These are phyloP conservation scores for Paramecium tetraurelia DNA, from an alignment of 73 alveolate genomes.

Conservation along the genomic window DNA sequence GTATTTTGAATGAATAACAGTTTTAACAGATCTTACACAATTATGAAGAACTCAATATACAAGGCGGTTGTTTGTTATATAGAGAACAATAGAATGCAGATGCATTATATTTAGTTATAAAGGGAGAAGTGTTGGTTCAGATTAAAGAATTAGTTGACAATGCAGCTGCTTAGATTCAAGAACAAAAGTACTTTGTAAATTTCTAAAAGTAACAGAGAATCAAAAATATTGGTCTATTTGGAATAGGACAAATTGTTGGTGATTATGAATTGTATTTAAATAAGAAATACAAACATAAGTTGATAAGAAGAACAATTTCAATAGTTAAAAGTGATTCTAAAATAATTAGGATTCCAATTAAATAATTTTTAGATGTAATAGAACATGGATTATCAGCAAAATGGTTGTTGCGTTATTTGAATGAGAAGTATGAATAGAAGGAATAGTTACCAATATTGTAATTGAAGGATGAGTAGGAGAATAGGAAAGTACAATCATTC, in stretches of 20 bases:
- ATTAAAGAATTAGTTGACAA: neutral
- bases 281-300: neutral
- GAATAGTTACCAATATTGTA: neutral
- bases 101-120: neutral
- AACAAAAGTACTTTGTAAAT: neutral
- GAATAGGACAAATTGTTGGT: neutral
- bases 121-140: neutral
- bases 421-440: neutral
- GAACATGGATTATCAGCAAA: neutral
- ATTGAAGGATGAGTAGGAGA: neutral
- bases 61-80: neutral
- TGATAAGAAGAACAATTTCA: neutral
- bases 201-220: neutral
- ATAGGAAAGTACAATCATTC: neutral
- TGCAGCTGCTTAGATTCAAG: neutral
- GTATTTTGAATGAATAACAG: neutral
- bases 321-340: neutral
- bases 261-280: slow-evolving; percentile 32
- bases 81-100: neutral
- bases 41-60: neutral
- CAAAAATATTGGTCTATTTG: neutral
- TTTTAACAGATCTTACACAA: neutral
- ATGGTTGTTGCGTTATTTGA: neutral
- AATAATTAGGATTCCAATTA: neutral
- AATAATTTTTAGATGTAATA: neutral